A percentile compares a stretch with the other conserved stretches of the same genome.
Evolutionary conservation across 1,284 basidiomycete genomes (phyloP).

Genomic region (Sporisorium exsertum): DNA sequence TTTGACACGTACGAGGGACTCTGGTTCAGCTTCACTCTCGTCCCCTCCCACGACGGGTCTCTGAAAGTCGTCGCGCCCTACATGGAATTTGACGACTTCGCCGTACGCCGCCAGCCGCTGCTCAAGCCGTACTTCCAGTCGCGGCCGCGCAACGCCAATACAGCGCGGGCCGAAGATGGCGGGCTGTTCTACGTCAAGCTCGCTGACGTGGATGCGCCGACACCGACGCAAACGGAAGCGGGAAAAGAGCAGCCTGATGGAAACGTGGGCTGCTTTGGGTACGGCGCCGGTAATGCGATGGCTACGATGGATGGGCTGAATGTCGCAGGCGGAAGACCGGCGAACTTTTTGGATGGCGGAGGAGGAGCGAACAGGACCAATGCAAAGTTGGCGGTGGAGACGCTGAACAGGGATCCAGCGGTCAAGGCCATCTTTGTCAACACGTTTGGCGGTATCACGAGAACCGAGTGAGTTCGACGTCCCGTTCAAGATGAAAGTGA

Average conservation of each 20-base stretch:
- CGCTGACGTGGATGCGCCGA: conserved; percentile 27
- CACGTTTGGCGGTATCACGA: conserved; percentile 57
- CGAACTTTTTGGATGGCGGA: conserved; percentile 62
- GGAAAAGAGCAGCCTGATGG: conserved; percentile 28
- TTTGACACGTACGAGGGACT: conserved; percentile 51
- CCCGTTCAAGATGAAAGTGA: not conserved
- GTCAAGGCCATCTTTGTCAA: conserved; percentile 62
- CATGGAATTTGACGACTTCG: conserved; percentile 58
- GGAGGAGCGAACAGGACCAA: conserved; percentile 55
- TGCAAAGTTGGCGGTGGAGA: conserved; percentile 55
- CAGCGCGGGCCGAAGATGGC: conserved; percentile 49
- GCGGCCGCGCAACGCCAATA: conserved; percentile 36
- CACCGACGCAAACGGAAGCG: conserved; percentile 1
- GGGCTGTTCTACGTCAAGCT: conserved; percentile 59
- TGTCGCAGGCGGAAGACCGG: conserved; percentile 48
- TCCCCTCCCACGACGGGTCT: not conserved
- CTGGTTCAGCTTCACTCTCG: conserved; percentile 53
- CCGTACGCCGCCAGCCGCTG: conserved; percentile 39
- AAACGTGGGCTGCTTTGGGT: conserved; percentile 59
- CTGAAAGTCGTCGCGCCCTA: conserved; percentile 20
- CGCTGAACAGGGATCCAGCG: conserved; percentile 48
- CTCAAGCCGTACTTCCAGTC: conserved; percentile 37
- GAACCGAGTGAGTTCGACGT: conserved; percentile 30
- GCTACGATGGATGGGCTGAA: conserved; percentile 59
- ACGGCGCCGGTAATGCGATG: conserved; percentile 62